Conservation (phyloP, 495 filamentous ascomycete species). For the Pseudevernia furfuracea region DNA sequence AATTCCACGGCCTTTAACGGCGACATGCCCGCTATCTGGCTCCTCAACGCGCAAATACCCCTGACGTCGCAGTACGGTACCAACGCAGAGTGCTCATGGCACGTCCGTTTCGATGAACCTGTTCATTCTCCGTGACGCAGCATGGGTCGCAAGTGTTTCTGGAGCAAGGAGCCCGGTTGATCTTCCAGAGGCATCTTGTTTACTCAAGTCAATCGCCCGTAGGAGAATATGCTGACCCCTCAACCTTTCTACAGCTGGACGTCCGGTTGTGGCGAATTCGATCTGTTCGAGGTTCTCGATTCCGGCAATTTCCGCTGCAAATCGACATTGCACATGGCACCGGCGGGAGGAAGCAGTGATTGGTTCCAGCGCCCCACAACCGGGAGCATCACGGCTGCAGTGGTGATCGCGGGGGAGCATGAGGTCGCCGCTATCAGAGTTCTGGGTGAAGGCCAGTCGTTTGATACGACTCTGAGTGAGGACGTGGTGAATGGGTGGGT, state of each 20-base stretch:
- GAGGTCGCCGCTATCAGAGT: constrained; percentile 37
- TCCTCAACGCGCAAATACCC: constrained; percentile 62
- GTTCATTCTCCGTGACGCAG: too few relatives aligned
- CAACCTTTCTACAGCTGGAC: constrained; percentile 49
- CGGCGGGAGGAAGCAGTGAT: constrained; percentile 48
- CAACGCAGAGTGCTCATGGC: constrained; percentile 37
- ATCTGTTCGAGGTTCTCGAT: constrained; percentile 60
- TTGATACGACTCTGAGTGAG: constrained; percentile 22
- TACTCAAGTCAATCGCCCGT: too few relatives aligned
- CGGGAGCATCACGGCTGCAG: constrained; percentile 48
- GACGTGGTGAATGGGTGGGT: constrained; percentile 17
- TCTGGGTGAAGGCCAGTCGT: constrained; percentile 30
- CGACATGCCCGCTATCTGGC: constrained; percentile 62
- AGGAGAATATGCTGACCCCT: too few relatives aligned
- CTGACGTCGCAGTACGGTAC: constrained; percentile 56
- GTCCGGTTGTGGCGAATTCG: constrained; percentile 63
- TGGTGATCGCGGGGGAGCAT: constrained; percentile 46
- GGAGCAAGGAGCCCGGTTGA: too few relatives aligned
- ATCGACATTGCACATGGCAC: constrained; percentile 50
- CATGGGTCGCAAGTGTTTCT: too few relatives aligned
- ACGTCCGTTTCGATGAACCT: too few relatives aligned
- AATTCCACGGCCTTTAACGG: constrained; percentile 35
- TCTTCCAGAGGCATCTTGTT: too few relatives aligned
- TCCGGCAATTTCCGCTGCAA: constrained; percentile 41
- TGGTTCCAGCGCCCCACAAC: constrained; percentile 54